phyloP scores from a whole-genome alignment of 805 yeast species.

The Starmerella sirachaensis region DNA sequence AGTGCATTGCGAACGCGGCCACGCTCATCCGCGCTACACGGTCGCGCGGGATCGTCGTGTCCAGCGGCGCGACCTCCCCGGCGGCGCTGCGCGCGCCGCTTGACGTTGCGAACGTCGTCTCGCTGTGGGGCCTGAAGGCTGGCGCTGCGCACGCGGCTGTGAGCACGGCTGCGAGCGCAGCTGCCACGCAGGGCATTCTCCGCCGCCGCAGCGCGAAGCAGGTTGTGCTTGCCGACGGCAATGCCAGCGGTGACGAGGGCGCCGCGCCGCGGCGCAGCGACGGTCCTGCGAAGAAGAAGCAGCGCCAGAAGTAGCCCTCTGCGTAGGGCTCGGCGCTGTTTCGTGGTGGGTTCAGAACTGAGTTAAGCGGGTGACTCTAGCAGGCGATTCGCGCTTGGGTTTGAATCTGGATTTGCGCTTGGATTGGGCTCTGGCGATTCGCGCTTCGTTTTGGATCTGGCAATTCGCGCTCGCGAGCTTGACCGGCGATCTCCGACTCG shows the following conservation, averaged over 20 bases:
- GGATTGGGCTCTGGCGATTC: no score
- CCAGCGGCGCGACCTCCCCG: constrained; percentile 54
- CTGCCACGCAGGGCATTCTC: constrained; percentile 59
- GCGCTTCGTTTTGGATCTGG: no score
- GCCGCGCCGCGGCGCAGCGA: no score
- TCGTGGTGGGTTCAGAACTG: no score
- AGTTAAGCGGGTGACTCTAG: no score
- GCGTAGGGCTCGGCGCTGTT: no score
- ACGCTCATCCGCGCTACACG: constrained; percentile 73
- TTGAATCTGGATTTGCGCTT: no score
- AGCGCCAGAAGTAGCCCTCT: no score
- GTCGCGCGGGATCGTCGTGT: constrained; percentile 61
- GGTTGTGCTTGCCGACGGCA: constrained; percentile 29
- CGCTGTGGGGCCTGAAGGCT: constrained; percentile 58
- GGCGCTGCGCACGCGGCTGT: constrained; percentile 49
- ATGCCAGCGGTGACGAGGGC: no score
- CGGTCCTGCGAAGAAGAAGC: constrained; percentile 9
- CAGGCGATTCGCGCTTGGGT: no score
- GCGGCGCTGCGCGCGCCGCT: constrained; percentile 45
- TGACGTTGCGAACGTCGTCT: constrained; percentile 56
- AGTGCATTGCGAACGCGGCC: constrained; percentile 57
- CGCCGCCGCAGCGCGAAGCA: constrained; percentile 69
- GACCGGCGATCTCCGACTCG: no score
- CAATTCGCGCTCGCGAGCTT: no score
- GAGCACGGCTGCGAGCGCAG: constrained; percentile 49